phyloP scores from a whole-genome alignment of 352 stramenopile genomes.

The Phytophthora nicotianae region DNA sequence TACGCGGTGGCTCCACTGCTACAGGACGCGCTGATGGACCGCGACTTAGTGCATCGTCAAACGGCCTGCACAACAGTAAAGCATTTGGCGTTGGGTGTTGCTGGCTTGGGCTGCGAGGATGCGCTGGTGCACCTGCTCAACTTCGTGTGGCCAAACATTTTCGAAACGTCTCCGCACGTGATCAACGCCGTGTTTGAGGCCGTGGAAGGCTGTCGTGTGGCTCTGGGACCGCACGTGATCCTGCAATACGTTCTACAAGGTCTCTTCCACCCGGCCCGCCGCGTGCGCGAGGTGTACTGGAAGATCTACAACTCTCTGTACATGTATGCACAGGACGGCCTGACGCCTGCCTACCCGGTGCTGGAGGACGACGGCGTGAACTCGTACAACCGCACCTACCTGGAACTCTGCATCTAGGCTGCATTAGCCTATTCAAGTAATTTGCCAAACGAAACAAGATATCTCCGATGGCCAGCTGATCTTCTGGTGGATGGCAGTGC shows the following conservation, averaged over 20 bases:
- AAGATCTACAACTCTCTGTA: conserved; percentile 99
- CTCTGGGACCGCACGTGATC: conserved; percentile 95
- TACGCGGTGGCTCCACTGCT: conserved; percentile 98
- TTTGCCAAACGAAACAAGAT: conserved; percentile 2
- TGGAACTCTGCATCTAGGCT: conserved; percentile 88
- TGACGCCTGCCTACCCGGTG: conserved; percentile 97
- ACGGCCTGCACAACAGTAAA: conserved; percentile 98
- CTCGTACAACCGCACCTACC: conserved; percentile 94
- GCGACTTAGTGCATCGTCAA: conserved; percentile 98
- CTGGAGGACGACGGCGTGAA: conserved; percentile 97
- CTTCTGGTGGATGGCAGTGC: conserved; percentile 15
- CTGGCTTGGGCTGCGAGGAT: conserved; percentile 97
- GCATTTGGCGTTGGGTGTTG: conserved; percentile 97
- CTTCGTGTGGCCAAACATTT: conserved; percentile 99
- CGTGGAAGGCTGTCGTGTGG: conserved; percentile 97
- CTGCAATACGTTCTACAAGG: conserved; percentile 98
- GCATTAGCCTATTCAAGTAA: conserved; percentile 13
- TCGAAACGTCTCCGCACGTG: conserved; percentile 98
- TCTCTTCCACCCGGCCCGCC: conserved; percentile 97
- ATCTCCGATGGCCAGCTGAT: conserved; percentile 7
- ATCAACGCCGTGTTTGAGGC: conserved; percentile 99
- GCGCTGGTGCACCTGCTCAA: conserved; percentile 98
- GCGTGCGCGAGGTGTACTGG: conserved; percentile 99
- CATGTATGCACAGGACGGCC: conserved; percentile 97
- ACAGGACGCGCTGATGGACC: conserved; percentile 99